These are phyloP conservation scores for Fusarium domesticum DNA, from an alignment of 2,329 filamentous ascomycete genomes.

Conservation along the genomic window DNA sequence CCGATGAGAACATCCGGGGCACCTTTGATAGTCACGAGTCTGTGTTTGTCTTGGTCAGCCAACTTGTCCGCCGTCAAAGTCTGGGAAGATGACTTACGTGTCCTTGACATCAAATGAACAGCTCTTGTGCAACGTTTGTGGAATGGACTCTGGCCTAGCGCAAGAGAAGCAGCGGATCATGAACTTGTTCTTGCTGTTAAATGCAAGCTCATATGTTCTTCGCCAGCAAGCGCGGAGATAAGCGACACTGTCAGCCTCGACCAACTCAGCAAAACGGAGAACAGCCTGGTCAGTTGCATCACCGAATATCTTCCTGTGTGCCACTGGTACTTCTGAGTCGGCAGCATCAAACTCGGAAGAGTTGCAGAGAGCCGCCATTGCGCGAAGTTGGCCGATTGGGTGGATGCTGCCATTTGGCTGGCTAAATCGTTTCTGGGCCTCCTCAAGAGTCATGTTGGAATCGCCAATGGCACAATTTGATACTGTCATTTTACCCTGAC, in stretches of 20 bases:
- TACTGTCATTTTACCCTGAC: slow-evolving; percentile 30
- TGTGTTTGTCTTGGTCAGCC: slow-evolving; percentile 28
- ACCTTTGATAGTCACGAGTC: slow-evolving; percentile 49
- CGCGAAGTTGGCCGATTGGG: not conserved
- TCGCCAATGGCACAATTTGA: slow-evolving; percentile 1
- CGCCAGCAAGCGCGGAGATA: slow-evolving; percentile 15
- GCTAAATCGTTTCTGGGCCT: not conserved
- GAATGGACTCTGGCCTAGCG: not conserved
- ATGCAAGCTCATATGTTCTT: slow-evolving; percentile 42
- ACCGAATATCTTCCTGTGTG: slow-evolving; percentile 37
- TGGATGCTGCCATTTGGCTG: not conserved
- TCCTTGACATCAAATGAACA: slow-evolving; percentile 29
- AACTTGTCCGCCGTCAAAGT: not conserved
- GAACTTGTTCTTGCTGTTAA: slow-evolving; percentile 52
- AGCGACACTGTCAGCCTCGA: slow-evolving; percentile 14
- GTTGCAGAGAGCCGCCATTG: slow-evolving; percentile 36
- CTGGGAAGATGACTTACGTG: not conserved
- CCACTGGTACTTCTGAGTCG: slow-evolving; percentile 34
- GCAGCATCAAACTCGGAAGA: slow-evolving; percentile 42
- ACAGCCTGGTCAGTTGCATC: slow-evolving; percentile 45
- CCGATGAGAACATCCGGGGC: slow-evolving; percentile 50
- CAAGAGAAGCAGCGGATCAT: slow-evolving; percentile 34
- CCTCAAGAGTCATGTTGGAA: slow-evolving; percentile 3
- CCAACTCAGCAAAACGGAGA: slow-evolving; percentile 37
- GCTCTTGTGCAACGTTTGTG: slow-evolving; percentile 17